Evolutionary conservation across 345 rosid genomes (phyloP).

Genomic region (Populus euphratica): DNA sequence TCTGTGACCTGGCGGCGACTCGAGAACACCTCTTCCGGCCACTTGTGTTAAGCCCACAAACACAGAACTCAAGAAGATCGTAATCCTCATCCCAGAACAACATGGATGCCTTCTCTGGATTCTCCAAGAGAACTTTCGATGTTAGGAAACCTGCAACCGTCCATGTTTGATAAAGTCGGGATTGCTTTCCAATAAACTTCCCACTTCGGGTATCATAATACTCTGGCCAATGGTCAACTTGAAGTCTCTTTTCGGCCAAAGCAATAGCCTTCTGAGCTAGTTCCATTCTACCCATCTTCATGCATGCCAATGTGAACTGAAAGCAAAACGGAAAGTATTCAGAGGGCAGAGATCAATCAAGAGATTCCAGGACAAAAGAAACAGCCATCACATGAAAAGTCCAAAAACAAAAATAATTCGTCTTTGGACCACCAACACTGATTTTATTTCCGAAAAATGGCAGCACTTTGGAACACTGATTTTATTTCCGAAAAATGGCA

Average conservation of each 20-base stretch:
- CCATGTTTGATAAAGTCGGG: constrained; percentile 90
- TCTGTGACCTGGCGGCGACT: constrained; percentile 83
- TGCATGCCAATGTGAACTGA: constrained; percentile 95
- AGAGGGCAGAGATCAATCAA: background rate
- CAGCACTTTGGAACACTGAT: too few relatives aligned
- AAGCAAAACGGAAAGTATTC: background rate
- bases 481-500: too few relatives aligned
- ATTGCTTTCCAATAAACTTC: constrained; percentile 84
- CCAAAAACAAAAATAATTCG: background rate
- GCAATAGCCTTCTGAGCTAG: constrained; percentile 78
- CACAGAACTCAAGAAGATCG: constrained; percentile 81
- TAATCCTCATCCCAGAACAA: constrained; percentile 95
- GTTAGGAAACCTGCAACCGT: constrained; percentile 86
- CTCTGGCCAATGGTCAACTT: constrained; percentile 80
- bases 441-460: background rate
- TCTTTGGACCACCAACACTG: background rate
- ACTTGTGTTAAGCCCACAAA: constrained; percentile 71
- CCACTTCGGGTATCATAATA: constrained; percentile 87
- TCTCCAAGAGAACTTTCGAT: constrained; percentile 72
- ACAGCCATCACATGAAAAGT: background rate
- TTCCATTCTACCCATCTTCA: constrained; percentile 79
- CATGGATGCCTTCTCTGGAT: constrained; percentile 70
- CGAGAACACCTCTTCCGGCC: constrained; percentile 92
- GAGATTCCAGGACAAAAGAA: background rate
- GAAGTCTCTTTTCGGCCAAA: constrained; percentile 75